These are phyloP conservation scores for Limtongia smithiae DNA, from an alignment of 805 yeast genomes.

Conservation along the genomic window DNA sequence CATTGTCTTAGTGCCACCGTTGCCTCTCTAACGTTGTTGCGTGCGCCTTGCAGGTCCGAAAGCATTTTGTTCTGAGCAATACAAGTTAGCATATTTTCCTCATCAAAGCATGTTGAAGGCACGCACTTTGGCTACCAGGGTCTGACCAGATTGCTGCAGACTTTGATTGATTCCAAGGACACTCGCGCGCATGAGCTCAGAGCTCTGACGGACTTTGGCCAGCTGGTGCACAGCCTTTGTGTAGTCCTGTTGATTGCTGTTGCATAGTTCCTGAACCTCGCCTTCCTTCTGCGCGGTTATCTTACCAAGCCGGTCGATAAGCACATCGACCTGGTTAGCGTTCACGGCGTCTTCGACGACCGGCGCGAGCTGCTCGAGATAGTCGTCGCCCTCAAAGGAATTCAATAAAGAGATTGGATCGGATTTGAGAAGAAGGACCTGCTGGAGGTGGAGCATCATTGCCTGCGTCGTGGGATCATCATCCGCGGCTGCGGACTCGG, in stretches of 20 bases:
- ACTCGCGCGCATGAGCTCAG: conserved; percentile 55
- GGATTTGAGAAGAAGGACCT: conserved; percentile 28
- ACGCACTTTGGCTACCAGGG: conserved; percentile 48
- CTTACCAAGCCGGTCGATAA: conserved; percentile 53
- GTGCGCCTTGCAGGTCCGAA: conserved; percentile 59
- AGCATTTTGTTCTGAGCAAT: conserved; percentile 53
- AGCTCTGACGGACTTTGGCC: conserved; percentile 54
- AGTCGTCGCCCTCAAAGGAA: conserved; percentile 48
- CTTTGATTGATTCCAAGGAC: conserved; percentile 54
- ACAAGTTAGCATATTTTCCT: too few relatives aligned
- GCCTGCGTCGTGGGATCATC: conserved; percentile 7
- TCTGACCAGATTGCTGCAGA: conserved; percentile 61
- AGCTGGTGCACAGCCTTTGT: conserved; percentile 56
- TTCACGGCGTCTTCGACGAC: conserved; percentile 61
- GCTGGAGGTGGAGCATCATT: conserved; percentile 27
- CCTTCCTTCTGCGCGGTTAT: conserved; percentile 59
- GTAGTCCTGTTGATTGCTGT: conserved; percentile 52
- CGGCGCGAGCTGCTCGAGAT: conserved; percentile 76
- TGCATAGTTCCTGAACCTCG: conserved; percentile 60
- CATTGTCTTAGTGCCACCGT: conserved; percentile 65
- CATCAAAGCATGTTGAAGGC: too few relatives aligned
- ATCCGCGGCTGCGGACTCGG: conserved; percentile 4
- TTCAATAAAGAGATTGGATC: conserved; percentile 28
- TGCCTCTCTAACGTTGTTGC: conserved; percentile 67
- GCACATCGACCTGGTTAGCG: conserved; percentile 51